Evolutionary conservation across 305 asterid species (phyloP).

Genomic region (Fraxinus angustifolia): DNA sequence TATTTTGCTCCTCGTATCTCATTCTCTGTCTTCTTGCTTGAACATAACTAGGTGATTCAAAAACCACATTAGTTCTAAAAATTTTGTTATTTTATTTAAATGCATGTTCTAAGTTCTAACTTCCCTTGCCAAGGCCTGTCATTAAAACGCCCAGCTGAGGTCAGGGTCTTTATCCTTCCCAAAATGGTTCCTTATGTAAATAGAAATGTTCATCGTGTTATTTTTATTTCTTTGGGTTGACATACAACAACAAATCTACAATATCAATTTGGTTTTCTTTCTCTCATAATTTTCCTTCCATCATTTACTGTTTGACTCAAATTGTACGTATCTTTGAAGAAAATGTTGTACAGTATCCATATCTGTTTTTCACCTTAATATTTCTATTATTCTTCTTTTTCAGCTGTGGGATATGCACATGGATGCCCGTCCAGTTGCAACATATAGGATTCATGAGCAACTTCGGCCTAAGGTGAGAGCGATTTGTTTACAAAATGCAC

Average conservation of each 20-base stretch:
- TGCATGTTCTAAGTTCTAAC: not conserved
- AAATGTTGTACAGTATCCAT: conserved; percentile 1
- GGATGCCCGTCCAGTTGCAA: conserved; percentile 70
- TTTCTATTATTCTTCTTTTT: conserved; percentile 11
- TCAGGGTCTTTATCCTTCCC: conserved; percentile 1
- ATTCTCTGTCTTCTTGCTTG: conserved; percentile 7
- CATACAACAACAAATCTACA: not conserved
- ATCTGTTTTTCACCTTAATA: conserved; percentile 13
- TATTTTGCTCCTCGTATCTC: conserved; percentile 17
- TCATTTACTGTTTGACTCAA: conserved; percentile 14
- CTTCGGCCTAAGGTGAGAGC: conserved; percentile 73
- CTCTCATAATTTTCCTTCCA: conserved; percentile 1
- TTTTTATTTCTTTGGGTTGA: not conserved
- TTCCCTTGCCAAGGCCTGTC: not conserved
- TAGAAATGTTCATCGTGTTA: not conserved
- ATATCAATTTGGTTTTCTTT: not conserved
- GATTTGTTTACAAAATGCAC: conserved; percentile 7
- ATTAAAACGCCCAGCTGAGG: not conserved
- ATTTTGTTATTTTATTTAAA: not conserved
- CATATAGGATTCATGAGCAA: conserved; percentile 66
- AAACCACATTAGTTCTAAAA: not conserved
- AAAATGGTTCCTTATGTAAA: not conserved
- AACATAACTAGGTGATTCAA: conserved; percentile 4
- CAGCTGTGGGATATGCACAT: conserved; percentile 86
- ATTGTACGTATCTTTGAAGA: not conserved